Conservation (phyloP, 106 monocot species). For the Dioscorea alata region DNA sequence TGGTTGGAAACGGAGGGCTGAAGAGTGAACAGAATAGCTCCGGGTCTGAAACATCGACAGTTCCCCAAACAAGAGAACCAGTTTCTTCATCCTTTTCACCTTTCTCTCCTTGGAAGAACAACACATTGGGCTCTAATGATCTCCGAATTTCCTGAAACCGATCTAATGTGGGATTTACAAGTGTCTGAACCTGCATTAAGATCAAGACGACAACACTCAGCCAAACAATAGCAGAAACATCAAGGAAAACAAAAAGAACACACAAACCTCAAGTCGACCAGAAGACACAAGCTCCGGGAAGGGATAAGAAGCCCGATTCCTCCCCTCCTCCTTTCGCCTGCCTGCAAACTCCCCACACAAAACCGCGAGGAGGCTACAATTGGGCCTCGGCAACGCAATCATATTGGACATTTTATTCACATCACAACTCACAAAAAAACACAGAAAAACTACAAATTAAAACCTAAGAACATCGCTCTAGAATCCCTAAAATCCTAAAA, state of each 20-base stretch:
- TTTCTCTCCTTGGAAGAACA: slow-evolving; percentile 82
- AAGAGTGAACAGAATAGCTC: slow-evolving; percentile 51
- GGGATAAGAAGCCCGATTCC: slow-evolving; percentile 27
- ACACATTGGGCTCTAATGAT: slow-evolving; percentile 44
- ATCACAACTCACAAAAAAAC: neutral
- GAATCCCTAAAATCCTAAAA: too few relatives aligned
- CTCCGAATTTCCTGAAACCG: slow-evolving; percentile 53
- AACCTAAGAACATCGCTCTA: too few relatives aligned
- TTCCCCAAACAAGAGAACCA: slow-evolving; percentile 66
- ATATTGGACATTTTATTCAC: slow-evolving; percentile 39
- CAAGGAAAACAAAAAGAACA: neutral
- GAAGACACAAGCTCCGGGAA: slow-evolving; percentile 76
- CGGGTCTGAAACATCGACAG: slow-evolving; percentile 52
- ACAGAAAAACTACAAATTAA: too few relatives aligned
- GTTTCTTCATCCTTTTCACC: slow-evolving; percentile 64
- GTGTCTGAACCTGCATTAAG: slow-evolving; percentile 66
- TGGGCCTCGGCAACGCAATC: slow-evolving; percentile 43
- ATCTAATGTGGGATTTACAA: slow-evolving; percentile 72
- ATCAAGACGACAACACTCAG: neutral
- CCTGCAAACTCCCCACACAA: slow-evolving; percentile 46
- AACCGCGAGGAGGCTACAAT: slow-evolving; percentile 76
- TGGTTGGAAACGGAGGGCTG: slow-evolving; percentile 59
- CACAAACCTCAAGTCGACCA: slow-evolving; percentile 74
- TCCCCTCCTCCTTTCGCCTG: slow-evolving; percentile 18
- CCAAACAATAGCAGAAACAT: neutral